A percentile compares a stretch with the other conserved stretches of the same genome.
phyloP scores from a whole-genome alignment of 305 asterid species.

The Caryopteris hybrid region DNA sequence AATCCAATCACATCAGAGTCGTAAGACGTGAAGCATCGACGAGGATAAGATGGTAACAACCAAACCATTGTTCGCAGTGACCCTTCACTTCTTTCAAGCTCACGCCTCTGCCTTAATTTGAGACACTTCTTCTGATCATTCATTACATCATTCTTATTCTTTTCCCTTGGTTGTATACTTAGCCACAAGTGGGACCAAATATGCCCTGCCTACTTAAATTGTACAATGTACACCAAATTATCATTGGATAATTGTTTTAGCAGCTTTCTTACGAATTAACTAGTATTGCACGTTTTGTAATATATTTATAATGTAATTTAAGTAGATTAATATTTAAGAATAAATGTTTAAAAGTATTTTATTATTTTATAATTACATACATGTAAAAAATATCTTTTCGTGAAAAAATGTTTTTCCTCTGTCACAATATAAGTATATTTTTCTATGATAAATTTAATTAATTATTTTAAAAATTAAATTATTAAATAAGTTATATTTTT shows the following conservation, averaged over 20 bases:
- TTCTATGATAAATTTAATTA: too few species aligned
- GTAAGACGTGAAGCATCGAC: not conserved
- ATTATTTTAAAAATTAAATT: too few species aligned
- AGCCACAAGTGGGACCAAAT: slow-evolving; percentile 6
- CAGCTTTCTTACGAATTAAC: not conserved
- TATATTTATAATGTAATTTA: too few species aligned
- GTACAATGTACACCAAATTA: not conserved
- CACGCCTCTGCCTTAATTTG: not conserved
- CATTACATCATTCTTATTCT: slow-evolving; percentile 20
- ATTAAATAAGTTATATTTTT: too few species aligned
- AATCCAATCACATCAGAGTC: slow-evolving; percentile 15
- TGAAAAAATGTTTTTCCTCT: too few species aligned
- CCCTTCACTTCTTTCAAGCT: not conserved
- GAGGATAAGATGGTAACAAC: not conserved
- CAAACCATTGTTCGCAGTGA: not conserved
- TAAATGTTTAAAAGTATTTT: too few species aligned
- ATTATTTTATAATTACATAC: too few species aligned
- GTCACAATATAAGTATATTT: too few species aligned
- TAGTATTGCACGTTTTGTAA: too few species aligned
- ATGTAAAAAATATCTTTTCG: too few species aligned
- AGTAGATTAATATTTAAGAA: too few species aligned
- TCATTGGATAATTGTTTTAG: not conserved
- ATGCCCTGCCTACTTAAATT: not conserved
- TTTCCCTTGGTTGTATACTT: slow-evolving; percentile 15
- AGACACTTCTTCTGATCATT: not conserved